Evolutionary conservation across 1,284 basidiomycete species (phyloP), one percentile per base, ranked within the genome.

Genomic region (Trichosporon ovoides): DNA sequence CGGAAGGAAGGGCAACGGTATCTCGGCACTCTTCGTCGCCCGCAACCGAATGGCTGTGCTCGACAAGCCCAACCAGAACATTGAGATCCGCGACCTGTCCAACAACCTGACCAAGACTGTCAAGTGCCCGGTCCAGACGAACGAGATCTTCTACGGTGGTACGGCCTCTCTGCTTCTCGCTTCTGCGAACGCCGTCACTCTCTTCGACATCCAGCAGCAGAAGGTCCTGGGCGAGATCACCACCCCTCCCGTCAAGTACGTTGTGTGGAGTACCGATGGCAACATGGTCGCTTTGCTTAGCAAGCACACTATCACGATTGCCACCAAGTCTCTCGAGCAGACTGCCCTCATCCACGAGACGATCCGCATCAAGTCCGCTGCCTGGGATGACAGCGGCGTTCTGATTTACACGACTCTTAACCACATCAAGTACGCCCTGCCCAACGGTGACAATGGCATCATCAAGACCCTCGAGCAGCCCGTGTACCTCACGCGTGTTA

Each of bases 381-480:
- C 95, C 55, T 98, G 96, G 95, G 96, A 98, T 72, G 94, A 98
- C 72, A 84, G 88, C 34, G 96, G 96, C 59, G 91, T 98, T 43
- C 89, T 98, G 77, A 85, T 99, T 60, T 99, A 98, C 79, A 96
- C 95, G 20, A 99, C 96, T 0, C 83, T 99, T 57, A 99, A 99
- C 77, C 96, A 99, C 78, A 91, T 98, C 83, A 98, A 99, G 79
- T 99, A 98, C 74, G 96, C 95, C 64, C 83, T 99, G 20, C 86
- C 91, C 16, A 89, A 97, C 79, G 95, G 95, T 57, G 96, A 99
- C 78, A 94, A 96, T 69, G 95, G 96, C 63, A 96, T 98, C 66
- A 98, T 98, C 74, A 97, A 94, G 79, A 98, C 96, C 4, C 85
- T 98, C 51, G 95, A 98, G 67, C 97, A 98, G 78, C 96, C 96